Conservation (phyloP, 176 grass and related monocot genomes). For the Elaeis guineensis region DNA sequence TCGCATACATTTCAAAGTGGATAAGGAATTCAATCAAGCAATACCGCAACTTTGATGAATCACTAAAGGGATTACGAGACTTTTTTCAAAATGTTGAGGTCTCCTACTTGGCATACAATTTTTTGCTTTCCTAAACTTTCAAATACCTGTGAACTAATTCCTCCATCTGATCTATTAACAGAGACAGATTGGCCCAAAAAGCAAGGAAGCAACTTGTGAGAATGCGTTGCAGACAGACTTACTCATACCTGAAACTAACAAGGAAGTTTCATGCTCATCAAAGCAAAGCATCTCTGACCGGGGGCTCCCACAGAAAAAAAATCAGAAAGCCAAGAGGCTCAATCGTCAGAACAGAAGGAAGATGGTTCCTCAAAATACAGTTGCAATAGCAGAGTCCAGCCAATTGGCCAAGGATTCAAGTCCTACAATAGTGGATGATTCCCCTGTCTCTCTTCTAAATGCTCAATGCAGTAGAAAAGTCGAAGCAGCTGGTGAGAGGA, state of each 20-base stretch:
- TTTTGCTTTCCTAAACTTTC: conserved; percentile 10
- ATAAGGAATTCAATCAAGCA: conserved; percentile 74
- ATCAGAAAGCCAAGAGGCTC: conserved; percentile 35
- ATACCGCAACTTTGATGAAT: conserved; percentile 50
- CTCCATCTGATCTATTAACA: conserved; percentile 30
- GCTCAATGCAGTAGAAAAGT: conserved; percentile 12
- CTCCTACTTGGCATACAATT: conserved; percentile 9
- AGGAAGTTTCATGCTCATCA: conserved; percentile 32
- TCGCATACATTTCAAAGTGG: conserved; percentile 81
- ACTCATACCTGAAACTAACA: conserved; percentile 24
- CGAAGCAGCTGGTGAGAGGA: conserved; percentile 6
- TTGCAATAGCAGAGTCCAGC: conserved; percentile 6
- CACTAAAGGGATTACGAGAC: conserved; percentile 37
- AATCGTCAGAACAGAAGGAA: conserved; percentile 8
- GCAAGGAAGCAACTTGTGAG: conserved; percentile 19
- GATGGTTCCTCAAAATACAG: conserved; percentile 14
- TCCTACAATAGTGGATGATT: conserved; percentile 15
- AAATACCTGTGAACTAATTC: not conserved
- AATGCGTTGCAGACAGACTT: conserved; percentile 25
- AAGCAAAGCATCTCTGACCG: conserved; percentile 36
- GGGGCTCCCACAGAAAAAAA: conserved; percentile 26
- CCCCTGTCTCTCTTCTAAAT: conserved; percentile 7
- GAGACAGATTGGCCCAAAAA: conserved; percentile 34
- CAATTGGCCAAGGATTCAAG: conserved; percentile 15
- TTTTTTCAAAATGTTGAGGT: conserved; percentile 92